Percentiles rank a stretch among this genome's conserved stretches.
Conservation (phyloP, 805 yeast genomes). For the Nakazawaea pomicola region DNA sequence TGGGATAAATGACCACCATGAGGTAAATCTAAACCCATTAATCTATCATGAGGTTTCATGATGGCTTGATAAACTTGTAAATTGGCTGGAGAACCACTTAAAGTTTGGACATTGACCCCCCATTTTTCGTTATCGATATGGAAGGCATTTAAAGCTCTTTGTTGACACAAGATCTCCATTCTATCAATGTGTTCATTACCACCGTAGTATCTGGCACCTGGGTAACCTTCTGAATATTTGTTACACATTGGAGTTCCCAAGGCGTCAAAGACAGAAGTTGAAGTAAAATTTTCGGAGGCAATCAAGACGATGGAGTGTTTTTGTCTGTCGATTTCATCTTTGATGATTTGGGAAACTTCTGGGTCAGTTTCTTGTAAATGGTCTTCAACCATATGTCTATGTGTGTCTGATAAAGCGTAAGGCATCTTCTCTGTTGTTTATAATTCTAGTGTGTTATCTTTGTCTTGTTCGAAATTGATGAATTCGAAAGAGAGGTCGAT, state of each 20-base stretch:
- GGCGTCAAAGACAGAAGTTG: constrained; percentile 92
- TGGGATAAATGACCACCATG: constrained; percentile 99
- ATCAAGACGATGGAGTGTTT: constrained; percentile 89
- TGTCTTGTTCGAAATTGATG: background rate
- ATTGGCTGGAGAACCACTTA: constrained; percentile 98
- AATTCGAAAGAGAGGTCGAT: too few relatives aligned
- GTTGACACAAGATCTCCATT: constrained; percentile 88
- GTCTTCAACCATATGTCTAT: constrained; percentile 61
- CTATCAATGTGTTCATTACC: constrained; percentile 96
- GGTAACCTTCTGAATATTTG: constrained; percentile 98
- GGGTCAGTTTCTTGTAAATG: constrained; percentile 67
- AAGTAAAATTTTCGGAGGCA: constrained; percentile 96
- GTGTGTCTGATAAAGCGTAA: constrained; percentile 66
- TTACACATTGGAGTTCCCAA: constrained; percentile 97
- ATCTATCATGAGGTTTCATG: constrained; percentile 91
- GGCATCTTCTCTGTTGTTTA: constrained; percentile 25
- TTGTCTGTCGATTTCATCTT: constrained; percentile 86
- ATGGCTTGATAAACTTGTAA: constrained; percentile 94
- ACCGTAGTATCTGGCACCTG: constrained; percentile 98
- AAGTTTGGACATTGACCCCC: constrained; percentile 97
- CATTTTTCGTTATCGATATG: constrained; percentile 72
- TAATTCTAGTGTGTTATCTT: background rate
- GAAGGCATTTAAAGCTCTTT: constrained; percentile 91
- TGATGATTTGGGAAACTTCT: constrained; percentile 66
- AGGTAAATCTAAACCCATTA: constrained; percentile 97